Evolutionary conservation across 1,284 basidiomycete species (phyloP), one percentile per base, ranked within the genome.

Genomic region (Fomes fomentarius): DNA sequence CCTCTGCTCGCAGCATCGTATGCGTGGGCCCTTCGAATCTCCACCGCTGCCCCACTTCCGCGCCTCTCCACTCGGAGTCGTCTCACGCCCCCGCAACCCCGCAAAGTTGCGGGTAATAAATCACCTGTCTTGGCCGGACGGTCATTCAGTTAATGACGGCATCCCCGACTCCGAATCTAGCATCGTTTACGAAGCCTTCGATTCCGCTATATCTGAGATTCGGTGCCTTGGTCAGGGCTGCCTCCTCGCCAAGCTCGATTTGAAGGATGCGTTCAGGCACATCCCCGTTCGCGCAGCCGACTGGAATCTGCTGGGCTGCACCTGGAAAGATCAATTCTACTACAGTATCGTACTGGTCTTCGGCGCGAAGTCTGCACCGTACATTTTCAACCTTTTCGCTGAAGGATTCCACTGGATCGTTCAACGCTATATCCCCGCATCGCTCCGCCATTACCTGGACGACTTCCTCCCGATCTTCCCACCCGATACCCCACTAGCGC

Each of bases 331-430:
- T 2, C 26, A 60, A 14, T 63, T 71, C 31, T 76, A 69, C 44
- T 70, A 70, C 44, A 62, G 62, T 40, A 48, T 70, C 3, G 67
- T 73, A 4, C 61, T 74, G 35, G 50, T 63, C 3, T 65, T 68
- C 33, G 56, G 58, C 3, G 26, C 22, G 6, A 56, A 50, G 15
- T 46, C 55, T 11, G 50, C 73, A 3, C 75, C 71, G 0, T 76
- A 75, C 52, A 73, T 76, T 15, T 77, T 75, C 61, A 76, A 77
- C 54, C 61, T 73, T 0, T 71, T 74, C 45, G 63, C 70, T 0
- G 70, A 74, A 53, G 72, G 63, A 17, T 56, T 70, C 4, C 70
- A 72, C 51, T 73, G 70, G 70, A 73, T 74, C n/a, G 65, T 74
- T 3, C 21, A 42, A 14, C 52, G 46, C 11, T 46, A 54, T 35